Evolutionary conservation across 2,329 filamentous ascomycete genomes (phyloP).

Genomic region (Myriangium duriaei): DNA sequence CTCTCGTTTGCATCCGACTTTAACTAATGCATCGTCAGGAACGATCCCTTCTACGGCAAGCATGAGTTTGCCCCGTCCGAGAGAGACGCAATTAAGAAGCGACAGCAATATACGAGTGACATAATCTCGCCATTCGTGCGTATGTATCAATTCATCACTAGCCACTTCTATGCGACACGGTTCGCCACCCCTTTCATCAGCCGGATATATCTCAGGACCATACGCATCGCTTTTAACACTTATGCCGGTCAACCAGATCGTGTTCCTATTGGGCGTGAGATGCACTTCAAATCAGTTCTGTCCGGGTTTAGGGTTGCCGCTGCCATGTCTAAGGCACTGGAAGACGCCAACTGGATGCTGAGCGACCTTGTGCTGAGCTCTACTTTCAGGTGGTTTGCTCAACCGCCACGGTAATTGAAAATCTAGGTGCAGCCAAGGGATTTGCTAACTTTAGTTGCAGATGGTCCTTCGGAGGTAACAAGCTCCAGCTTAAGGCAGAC

Average conservation of each 20-base stretch:
- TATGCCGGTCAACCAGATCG: slow-evolving; percentile 57
- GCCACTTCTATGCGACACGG: slow-evolving; percentile 89
- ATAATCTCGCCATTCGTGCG: slow-evolving; percentile 76
- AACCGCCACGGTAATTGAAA: slow-evolving; percentile 52
- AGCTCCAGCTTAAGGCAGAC: slow-evolving; percentile 87
- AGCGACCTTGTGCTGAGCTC: slow-evolving; percentile 84
- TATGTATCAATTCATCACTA: slow-evolving; percentile 77
- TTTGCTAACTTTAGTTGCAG: slow-evolving; percentile 22
- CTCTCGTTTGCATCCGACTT: no score
- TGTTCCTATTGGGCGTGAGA: slow-evolving; percentile 70
- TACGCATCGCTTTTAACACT: slow-evolving; percentile 59
- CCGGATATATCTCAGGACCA: slow-evolving; percentile 65
- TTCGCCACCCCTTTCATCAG: slow-evolving; percentile 73
- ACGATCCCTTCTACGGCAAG: slow-evolving; percentile 77
- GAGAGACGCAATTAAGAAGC: slow-evolving; percentile 57
- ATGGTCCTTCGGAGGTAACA: slow-evolving; percentile 94
- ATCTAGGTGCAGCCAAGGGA: no score
- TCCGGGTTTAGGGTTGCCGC: slow-evolving; percentile 69
- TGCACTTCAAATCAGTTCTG: slow-evolving; percentile 79
- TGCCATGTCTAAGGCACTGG: slow-evolving; percentile 51
- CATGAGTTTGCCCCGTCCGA: slow-evolving; percentile 91
- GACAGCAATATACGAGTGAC: slow-evolving; percentile 69
- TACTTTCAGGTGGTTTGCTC: slow-evolving; percentile 77
- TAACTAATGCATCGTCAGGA: no score
- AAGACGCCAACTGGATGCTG: slow-evolving; percentile 62